Conservation (phyloP, 345 rosid species). For the Eucalyptus sideroxylon region DNA sequence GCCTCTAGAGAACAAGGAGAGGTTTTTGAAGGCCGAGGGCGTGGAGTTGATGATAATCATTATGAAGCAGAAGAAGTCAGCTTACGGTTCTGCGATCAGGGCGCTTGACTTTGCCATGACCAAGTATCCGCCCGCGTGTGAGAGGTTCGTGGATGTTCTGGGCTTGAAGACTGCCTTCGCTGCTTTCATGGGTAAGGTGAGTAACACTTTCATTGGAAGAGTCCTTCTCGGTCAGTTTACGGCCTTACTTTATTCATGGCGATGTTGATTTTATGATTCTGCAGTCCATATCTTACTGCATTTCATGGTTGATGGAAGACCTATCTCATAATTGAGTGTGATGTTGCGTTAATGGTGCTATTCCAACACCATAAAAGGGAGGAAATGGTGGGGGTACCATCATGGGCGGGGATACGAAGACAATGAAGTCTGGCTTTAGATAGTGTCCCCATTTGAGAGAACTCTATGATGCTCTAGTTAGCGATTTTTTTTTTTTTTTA, state of each 20-base stretch:
- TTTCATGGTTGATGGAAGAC: neutral
- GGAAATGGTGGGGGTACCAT: neutral
- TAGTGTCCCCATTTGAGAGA: neutral
- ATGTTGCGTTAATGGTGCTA: neutral
- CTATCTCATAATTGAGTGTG: neutral
- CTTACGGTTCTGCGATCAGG: constrained; percentile 85
- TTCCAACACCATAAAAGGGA: neutral
- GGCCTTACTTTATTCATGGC: neutral
- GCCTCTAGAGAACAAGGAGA: constrained; percentile 98
- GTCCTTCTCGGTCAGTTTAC: neutral
- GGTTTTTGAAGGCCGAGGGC: constrained; percentile 93
- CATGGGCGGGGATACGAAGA: neutral
- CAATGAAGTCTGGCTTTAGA: neutral
- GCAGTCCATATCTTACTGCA: neutral
- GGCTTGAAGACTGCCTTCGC: constrained; percentile 94
- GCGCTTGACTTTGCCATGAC: constrained; percentile 98
- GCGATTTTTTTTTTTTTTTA: neutral
- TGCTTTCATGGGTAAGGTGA: constrained; percentile 99
- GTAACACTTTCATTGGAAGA: constrained; percentile 5
- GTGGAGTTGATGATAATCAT: constrained; percentile 97
- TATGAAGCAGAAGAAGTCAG: constrained; percentile 96
- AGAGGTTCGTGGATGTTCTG: constrained; percentile 89
- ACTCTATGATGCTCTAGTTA: neutral
- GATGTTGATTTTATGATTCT: neutral
- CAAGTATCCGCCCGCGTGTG: constrained; percentile 91